Evolutionary conservation across 2,329 filamentous ascomycete genomes (phyloP).

Genomic region (Botrytis elliptica): DNA sequence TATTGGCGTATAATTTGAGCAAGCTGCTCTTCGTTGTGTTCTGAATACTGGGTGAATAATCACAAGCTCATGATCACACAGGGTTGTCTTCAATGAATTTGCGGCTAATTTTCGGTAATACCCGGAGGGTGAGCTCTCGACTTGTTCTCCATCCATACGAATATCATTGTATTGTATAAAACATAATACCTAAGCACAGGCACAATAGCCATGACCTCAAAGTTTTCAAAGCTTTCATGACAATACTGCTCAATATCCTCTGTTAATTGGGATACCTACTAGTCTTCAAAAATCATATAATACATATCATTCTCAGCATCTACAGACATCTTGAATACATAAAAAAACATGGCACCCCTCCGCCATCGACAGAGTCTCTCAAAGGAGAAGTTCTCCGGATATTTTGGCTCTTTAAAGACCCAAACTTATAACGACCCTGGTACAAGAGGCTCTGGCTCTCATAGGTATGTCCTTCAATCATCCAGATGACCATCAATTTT

Average conservation of each 20-base stretch:
- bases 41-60: background rate
- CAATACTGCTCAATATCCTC: background rate
- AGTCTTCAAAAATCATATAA: background rate
- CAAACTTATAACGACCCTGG: constrained; percentile 66
- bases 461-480: constrained; percentile 50
- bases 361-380: constrained; percentile 55
- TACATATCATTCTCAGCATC: background rate
- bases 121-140: background rate
- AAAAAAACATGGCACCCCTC: constrained; percentile 31
- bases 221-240: background rate
- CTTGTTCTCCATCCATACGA: background rate
- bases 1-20: constrained; percentile 26
- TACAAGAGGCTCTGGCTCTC: constrained; percentile 52
- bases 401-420: constrained; percentile 68
- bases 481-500: background rate
- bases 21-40: constrained; percentile 22
- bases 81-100: background rate
- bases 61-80: background rate
- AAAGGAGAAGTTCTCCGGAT: constrained; percentile 66
- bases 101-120: constrained; percentile 10
- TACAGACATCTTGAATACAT: background rate
- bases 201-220: background rate
- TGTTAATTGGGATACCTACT: background rate
- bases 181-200: background rate
- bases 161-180: background rate